Base-by-base conservation (phyloP, 805 yeast genomes). In the Yarrowia porcina region DNA sequence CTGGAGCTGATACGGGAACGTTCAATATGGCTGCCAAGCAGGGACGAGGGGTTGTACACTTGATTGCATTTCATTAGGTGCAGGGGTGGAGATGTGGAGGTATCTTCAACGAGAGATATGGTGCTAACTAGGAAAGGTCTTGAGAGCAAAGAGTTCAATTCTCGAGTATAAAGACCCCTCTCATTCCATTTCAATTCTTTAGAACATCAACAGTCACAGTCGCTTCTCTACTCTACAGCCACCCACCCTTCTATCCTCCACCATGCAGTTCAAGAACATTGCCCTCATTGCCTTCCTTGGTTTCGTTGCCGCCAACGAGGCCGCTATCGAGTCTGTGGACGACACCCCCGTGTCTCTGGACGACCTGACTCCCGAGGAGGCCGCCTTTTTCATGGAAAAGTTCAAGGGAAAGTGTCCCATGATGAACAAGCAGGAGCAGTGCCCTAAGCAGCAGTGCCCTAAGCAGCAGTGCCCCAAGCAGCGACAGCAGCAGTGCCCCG, bases 251-350 rank as follows among this genome's bases (percentile, higher is more conserved):
- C 28, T 25, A 2, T 5, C 17, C 18, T 11, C 12, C 28, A 32
- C 32, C 39, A 49, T 49, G 56, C 56, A 49, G 39, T 32, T 49
- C 56, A 49, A 49, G 56, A 49, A 32, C 56, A 49, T 49, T 11
- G 56, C 56, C 39, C 39, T 49, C 35, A 10, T 49, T 17, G 56
- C 56, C 39, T 27, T 49, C 13, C 23, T 32, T 5, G 56, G 56
- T 3, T 49, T 49, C 15, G 56, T n/a, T 15, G 56, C 56, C 39
- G 56, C 56, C 39, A 13, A 18, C 36, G 38, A 45, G 25, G 35
- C 54, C 9, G 25, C 15, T 20, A 13, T 7, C 17, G 56, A 49
- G 39, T 20, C 39, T 21, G 39, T 21, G 8, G 39, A 49, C 56
- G 56, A 49, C 39, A 12, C 56, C 17, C 56, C 56, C 39, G 28